These are phyloP conservation scores for Ogataea hybrid DNA, from an alignment of 1,139 yeast species.

Conservation along the genomic window DNA sequence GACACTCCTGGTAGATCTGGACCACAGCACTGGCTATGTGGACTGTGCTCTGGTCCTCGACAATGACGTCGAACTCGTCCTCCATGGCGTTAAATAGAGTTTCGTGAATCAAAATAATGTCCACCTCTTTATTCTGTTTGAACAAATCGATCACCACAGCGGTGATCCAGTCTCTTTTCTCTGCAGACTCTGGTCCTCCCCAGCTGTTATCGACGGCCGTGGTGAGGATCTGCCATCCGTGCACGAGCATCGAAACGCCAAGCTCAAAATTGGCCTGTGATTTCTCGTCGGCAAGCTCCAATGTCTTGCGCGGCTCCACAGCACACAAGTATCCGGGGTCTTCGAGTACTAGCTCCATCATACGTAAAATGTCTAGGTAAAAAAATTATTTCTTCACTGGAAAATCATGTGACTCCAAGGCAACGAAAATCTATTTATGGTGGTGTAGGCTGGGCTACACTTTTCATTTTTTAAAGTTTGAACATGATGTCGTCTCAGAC, in stretches of 20 bases:
- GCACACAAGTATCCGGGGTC: conserved; percentile 35
- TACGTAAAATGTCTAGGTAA: not conserved
- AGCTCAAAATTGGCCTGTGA: conserved; percentile 85
- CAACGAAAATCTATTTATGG: not conserved
- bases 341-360: conserved; percentile 26
- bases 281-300: conserved; percentile 57
- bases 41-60: conserved; percentile 87
- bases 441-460: not conserved
- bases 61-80: conserved; percentile 86
- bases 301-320: conserved; percentile 33
- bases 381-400: conserved; percentile 5
- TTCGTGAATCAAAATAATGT: conserved; percentile 78
- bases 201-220: conserved; percentile 94
- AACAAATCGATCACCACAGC: conserved; percentile 82
- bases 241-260: conserved; percentile 88
- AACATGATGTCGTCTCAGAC: not conserved
- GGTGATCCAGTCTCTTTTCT: conserved; percentile 93
- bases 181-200: conserved; percentile 94
- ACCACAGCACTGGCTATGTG: conserved; percentile 68
- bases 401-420: conserved; percentile 7
- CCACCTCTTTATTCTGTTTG: conserved; percentile 58
- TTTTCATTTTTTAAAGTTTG: not conserved
- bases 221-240: conserved; percentile 83
- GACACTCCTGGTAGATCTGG: conserved; percentile 64
- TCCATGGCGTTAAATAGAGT: conserved; percentile 85